Evolutionary conservation across 2,329 filamentous ascomycete genomes (phyloP), one percentile per base, ranked within the genome.

Genomic region (Ophiocordyceps camponoti-leonardi): DNA sequence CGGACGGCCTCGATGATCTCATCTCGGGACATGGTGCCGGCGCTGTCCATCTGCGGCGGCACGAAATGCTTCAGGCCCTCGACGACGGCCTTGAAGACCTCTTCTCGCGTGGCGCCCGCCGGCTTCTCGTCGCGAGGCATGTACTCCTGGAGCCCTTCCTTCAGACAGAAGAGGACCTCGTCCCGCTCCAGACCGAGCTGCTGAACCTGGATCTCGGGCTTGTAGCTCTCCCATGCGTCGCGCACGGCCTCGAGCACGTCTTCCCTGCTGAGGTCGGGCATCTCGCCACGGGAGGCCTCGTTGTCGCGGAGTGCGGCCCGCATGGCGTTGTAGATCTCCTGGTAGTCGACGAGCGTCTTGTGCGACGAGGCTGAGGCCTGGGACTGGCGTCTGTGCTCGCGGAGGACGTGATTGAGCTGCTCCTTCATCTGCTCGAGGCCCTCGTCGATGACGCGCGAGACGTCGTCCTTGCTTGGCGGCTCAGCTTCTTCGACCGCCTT

Each of bases 191-290:
- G 69, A 2, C 88, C 90, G 50, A 93, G 83, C 54, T 94, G 86
- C 54, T 94, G 83, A 5, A 94, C 73, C 53, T 94, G 82, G 44
- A 94, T 86, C 54, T 95, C 86, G 1, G 90, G 90, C 63, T 94
- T 94, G 64, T 94, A 94, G 45, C 80, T 85, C 58, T 95, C 90
- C 78, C 87, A 94, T 1, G 88, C 90, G 53, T 94, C 87, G 53
- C 81, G 80, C 14, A 96, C 83, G 3, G 88, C 87, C 26, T 83
- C 75, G 2, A 96, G 74, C 33, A 96, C 85, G 48, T 93, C 86
- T 43, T 94, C 86, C 52, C 83, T 77, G 53, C 79, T 81, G 42
- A 86, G 63, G 44, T 64, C 61, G 2, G 58, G 63, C 44, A 68
- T 53, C 4, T 61, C 50, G n/a, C 49, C 54, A 1, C 54, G 56